Evolutionary conservation across 2,329 filamentous ascomycete species (phyloP).

Genomic region (Botrytis aclada): DNA sequence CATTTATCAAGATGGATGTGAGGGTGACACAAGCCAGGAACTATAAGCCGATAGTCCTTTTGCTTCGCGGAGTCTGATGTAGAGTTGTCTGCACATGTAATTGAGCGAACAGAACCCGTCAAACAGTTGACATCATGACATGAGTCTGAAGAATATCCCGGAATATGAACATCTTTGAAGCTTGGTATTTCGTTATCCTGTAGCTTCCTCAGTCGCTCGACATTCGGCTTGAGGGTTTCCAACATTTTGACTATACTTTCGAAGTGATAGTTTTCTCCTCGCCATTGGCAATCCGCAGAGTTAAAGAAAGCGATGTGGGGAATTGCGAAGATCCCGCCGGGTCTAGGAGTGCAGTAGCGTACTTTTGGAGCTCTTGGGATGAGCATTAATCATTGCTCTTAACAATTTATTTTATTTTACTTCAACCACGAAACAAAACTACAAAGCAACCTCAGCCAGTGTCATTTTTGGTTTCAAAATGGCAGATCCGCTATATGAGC

Average conservation of each 20-base stretch:
- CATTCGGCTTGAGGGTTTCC: not conserved
- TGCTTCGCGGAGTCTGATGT: constrained; percentile 2
- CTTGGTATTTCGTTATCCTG: not conserved
- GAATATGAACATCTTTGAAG: constrained; percentile 36
- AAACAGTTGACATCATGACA: constrained; percentile 39
- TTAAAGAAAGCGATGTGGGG: not conserved
- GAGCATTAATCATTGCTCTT: not conserved
- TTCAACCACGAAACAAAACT: not conserved
- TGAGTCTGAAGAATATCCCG: constrained; percentile 31
- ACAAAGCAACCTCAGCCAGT: not conserved
- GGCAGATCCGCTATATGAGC: constrained; percentile 72
- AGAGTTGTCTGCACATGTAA: constrained; percentile 31
- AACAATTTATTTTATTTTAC: not conserved
- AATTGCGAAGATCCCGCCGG: not conserved
- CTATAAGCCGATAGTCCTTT: constrained; percentile 39
- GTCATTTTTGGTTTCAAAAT: constrained; percentile 41
- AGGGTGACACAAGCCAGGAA: constrained; percentile 64
- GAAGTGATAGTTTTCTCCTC: not conserved
- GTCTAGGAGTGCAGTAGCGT: constrained; percentile 8
- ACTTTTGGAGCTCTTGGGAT: constrained; percentile 9
- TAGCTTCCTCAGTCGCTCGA: not conserved
- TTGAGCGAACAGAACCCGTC: constrained; percentile 33
- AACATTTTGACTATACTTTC: not conserved
- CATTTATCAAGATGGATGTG: constrained; percentile 71
- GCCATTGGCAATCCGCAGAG: not conserved